Evolutionary conservation across 257 asterid species (phyloP).

Genomic region (Coffea canephora): DNA sequence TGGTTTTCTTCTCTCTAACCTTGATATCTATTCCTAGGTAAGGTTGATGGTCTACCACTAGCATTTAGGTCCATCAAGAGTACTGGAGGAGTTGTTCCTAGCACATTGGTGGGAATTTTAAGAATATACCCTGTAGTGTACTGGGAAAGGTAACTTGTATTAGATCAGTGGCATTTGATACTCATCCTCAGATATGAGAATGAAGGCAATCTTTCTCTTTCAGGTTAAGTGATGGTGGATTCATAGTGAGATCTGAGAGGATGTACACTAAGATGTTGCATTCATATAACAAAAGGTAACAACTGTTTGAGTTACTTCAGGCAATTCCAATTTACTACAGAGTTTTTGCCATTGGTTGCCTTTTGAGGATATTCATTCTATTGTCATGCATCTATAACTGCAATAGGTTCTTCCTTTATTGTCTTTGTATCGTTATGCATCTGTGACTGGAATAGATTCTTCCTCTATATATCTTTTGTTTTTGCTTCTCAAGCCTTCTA

Average conservation of each 20-base stretch:
- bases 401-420: no score
- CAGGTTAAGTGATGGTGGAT: slow-evolving; percentile 69
- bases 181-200: slow-evolving; percentile 14
- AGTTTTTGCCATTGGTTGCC: slow-evolving; percentile 5
- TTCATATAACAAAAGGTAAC: slow-evolving; percentile 62
- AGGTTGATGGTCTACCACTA: slow-evolving; percentile 57
- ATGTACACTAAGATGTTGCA: slow-evolving; percentile 63
- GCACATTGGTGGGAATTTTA: slow-evolving; percentile 74
- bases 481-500: slow-evolving; percentile 1
- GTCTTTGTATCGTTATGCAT: no score
- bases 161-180: not conserved
- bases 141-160: slow-evolving; percentile 73
- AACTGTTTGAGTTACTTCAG: not conserved
- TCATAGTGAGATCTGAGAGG: slow-evolving; percentile 73
- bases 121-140: slow-evolving; percentile 84
- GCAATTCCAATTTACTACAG: not conserved
- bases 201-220: slow-evolving; percentile 23
- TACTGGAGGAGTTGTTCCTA: slow-evolving; percentile 81
- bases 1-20: slow-evolving; percentile 23
- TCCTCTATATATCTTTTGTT: not conserved
- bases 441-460: not conserved
- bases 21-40: slow-evolving; percentile 48
- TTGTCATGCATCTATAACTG: not conserved
- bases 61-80: slow-evolving; percentile 86
- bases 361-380: not conserved